Evolutionary conservation across 768 basidiomycete genomes (phyloP).

Genomic region (Lentinula raphanica): DNA sequence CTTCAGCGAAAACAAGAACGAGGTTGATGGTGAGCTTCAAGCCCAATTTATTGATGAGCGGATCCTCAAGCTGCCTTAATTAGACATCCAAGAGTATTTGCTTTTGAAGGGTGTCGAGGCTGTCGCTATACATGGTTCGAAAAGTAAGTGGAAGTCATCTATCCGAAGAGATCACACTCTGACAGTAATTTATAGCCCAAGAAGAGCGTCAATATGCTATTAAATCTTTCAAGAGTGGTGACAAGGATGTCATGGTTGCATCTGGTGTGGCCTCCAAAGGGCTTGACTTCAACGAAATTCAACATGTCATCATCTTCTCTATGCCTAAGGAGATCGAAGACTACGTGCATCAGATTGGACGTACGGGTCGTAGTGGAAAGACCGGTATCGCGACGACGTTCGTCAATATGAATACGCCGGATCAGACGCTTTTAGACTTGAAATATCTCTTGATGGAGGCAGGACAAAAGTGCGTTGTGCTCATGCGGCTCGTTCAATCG

Average conservation of each 20-base stretch:
- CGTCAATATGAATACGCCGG: conserved; percentile 95
- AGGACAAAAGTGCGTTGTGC: conserved; percentile 81
- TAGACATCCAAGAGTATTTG: conserved; percentile 98
- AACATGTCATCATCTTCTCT: conserved; percentile 97
- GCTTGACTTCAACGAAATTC: conserved; percentile 97
- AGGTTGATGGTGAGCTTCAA: conserved; percentile 78
- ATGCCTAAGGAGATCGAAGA: conserved; percentile 99
- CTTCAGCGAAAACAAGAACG: conserved; percentile 99
- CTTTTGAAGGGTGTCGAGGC: conserved; percentile 96
- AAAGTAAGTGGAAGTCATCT: conserved; percentile 51
- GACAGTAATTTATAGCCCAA: conserved; percentile 54
- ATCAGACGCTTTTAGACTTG: conserved; percentile 93
- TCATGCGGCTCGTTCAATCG: neutral
- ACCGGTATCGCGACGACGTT: conserved; percentile 99
- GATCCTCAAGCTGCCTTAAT: neutral
- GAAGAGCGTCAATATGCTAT: conserved; percentile 99
- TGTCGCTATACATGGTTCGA: conserved; percentile 97
- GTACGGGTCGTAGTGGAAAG: conserved; percentile 95
- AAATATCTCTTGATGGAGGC: conserved; percentile 97
- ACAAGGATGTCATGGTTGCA: conserved; percentile 99
- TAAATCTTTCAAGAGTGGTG: conserved; percentile 94
- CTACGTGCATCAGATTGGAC: conserved; percentile 98
- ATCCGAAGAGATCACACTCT: neutral
- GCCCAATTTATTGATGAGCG: neutral
- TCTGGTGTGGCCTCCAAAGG: conserved; percentile 98